A percentile compares a stretch with the other conserved stretches of the same genome.
Conservation (phyloP, 768 basidiomycete species). For the Crepidotus variabilis region DNA sequence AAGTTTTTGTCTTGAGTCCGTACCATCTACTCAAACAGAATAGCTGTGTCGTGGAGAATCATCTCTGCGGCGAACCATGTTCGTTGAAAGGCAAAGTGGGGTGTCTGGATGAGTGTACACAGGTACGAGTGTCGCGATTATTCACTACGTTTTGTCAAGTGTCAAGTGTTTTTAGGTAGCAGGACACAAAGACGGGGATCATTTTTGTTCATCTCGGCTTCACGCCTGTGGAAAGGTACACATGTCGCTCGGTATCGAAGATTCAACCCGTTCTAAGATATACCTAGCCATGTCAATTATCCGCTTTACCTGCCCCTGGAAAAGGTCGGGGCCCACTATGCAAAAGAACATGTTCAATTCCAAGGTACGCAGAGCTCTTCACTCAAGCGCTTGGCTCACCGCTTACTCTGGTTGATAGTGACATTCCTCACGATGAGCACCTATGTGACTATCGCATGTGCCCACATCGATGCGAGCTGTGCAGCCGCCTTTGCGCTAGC, state of each 20-base stretch:
- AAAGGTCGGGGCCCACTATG: constrained; percentile 34
- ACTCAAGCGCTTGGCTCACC: no score
- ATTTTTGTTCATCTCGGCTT: constrained; percentile 47
- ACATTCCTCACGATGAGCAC: constrained; percentile 41
- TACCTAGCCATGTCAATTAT: constrained; percentile 37
- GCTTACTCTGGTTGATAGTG: no score
- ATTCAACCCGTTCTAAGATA: constrained; percentile 5
- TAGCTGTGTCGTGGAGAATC: constrained; percentile 48
- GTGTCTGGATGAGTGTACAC: constrained; percentile 48
- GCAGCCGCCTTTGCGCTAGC: constrained; percentile 47
- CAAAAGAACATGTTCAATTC: constrained; percentile 33
- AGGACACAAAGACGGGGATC: constrained; percentile 44
- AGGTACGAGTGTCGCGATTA: constrained; percentile 31
- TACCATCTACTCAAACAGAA: neutral
- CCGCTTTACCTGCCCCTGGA: constrained; percentile 18
- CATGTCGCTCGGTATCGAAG: neutral
- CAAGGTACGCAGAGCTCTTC: constrained; percentile 28
- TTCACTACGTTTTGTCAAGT: no score
- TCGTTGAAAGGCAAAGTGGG: constrained; percentile 41
- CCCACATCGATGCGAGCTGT: constrained; percentile 51
- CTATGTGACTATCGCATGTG: constrained; percentile 50
- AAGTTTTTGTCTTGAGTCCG: constrained; percentile 11
- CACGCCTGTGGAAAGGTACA: constrained; percentile 57
- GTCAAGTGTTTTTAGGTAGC: constrained; percentile 44
- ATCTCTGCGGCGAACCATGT: constrained; percentile 55